phyloP scores from a whole-genome alignment of 139 green algal genomes.

The Klebsormidium nitens region DNA sequence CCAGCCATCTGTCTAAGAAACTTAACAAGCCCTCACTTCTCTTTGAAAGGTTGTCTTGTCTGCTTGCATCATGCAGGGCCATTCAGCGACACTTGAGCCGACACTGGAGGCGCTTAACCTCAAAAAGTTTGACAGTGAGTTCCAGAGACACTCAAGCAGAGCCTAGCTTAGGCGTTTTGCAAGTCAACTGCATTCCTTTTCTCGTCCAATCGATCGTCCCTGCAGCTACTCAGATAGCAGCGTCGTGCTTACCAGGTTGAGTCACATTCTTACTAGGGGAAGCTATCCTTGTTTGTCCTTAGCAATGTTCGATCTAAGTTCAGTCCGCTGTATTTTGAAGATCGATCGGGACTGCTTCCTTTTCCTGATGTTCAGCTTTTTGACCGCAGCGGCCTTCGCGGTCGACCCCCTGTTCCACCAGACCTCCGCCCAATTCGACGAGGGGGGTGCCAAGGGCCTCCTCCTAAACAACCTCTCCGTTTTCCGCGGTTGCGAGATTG shows the following conservation, averaged over 20 bases:
- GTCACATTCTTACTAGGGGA: no score
- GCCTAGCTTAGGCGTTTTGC: no score
- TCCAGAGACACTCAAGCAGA: slow-evolving; percentile 42
- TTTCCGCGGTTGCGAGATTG: slow-evolving; percentile 51
- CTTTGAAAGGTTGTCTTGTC: no score
- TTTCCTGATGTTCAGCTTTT: background rate
- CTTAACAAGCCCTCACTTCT: no score
- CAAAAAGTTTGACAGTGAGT: slow-evolving; percentile 68
- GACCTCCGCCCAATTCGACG: slow-evolving; percentile 82
- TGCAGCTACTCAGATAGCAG: no score
- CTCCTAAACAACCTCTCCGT: slow-evolving; percentile 72
- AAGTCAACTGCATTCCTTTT: no score
- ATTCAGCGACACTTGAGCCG: slow-evolving; percentile 56
- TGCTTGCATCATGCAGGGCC: slow-evolving; percentile 3
- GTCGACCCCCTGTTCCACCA: slow-evolving; percentile 70
- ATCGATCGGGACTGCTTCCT: background rate
- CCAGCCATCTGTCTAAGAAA: no score
- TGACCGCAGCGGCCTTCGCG: slow-evolving; percentile 22
- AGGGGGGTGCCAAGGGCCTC: slow-evolving; percentile 62
- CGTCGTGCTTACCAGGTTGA: no score
- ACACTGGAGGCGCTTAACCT: slow-evolving; percentile 58
- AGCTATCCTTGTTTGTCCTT: background rate
- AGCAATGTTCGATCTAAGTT: slow-evolving; percentile 1
- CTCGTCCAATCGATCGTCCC: no score
- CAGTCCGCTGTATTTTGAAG: background rate